Percentiles rank a stretch among this genome's conserved stretches.
phyloP scores from a whole-genome alignment of 164 flowering plant species.

The Dillenia turbinata region DNA sequence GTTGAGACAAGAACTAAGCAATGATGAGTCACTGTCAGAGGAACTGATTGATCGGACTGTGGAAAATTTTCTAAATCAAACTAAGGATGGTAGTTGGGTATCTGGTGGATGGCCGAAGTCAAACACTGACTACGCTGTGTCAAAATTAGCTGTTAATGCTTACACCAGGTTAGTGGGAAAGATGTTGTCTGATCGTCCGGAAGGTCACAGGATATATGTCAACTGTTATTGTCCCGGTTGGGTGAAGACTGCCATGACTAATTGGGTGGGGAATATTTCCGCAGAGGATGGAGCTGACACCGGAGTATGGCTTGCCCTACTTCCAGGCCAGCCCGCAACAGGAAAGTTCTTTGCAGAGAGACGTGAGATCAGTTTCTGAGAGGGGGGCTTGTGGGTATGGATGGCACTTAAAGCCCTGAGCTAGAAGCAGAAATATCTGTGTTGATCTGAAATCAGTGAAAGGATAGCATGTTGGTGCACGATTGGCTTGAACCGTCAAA shows the following conservation, averaged over 20 bases:
- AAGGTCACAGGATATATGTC: slow-evolving; percentile 60
- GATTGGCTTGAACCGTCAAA: no score
- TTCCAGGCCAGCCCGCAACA: slow-evolving; percentile 55
- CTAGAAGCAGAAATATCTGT: no score
- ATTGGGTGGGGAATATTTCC: slow-evolving; percentile 77
- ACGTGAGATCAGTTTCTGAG: slow-evolving; percentile 69
- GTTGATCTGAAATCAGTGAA: no score
- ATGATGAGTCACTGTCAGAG: slow-evolving; percentile 56
- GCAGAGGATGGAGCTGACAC: slow-evolving; percentile 91
- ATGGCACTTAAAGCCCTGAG: no score
- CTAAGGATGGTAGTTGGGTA: slow-evolving; percentile 66
- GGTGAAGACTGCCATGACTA: slow-evolving; percentile 97
- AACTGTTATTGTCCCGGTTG: slow-evolving; percentile 95
- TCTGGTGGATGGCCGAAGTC: slow-evolving; percentile 84
- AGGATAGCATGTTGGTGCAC: no score
- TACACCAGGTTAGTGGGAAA: slow-evolving; percentile 76
- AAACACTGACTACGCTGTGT: slow-evolving; percentile 80
- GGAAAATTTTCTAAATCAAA: slow-evolving; percentile 61
- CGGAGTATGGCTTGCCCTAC: slow-evolving; percentile 87
- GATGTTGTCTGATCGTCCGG: slow-evolving; percentile 43
- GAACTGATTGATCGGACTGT: slow-evolving; percentile 65
- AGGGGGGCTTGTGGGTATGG: no score
- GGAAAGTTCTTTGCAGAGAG: slow-evolving; percentile 93
- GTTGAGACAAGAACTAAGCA: slow-evolving; percentile 53
- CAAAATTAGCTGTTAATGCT: slow-evolving; percentile 84